phyloP scores from a whole-genome alignment of 208 protist species.

The Balamuthia mandrillaris region DNA sequence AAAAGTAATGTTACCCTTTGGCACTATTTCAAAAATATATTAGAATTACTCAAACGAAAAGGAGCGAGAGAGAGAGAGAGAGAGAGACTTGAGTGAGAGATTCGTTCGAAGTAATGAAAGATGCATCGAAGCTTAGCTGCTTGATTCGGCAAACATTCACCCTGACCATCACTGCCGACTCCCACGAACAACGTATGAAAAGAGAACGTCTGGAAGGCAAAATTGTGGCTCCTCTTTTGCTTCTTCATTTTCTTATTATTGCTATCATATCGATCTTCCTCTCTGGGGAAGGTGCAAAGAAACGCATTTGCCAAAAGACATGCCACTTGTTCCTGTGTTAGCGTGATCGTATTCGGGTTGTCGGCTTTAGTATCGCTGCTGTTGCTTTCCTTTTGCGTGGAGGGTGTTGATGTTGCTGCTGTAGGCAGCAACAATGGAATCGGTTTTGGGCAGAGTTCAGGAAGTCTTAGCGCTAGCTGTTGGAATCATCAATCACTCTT shows the following conservation, averaged over 20 bases:
- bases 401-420: too few species aligned
- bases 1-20: not conserved
- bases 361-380: conserved; percentile 7
- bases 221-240: not conserved
- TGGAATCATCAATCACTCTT: too few species aligned
- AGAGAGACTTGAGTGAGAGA: not conserved
- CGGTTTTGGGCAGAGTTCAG: not conserved
- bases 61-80: not conserved
- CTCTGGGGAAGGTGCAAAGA: conserved; percentile 26
- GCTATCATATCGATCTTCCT: not conserved
- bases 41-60: not conserved
- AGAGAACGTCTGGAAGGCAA: conserved; percentile 1
- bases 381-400: too few species aligned
- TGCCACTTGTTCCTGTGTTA: conserved; percentile 26
- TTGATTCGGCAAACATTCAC: not conserved
- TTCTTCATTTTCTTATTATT: not conserved
- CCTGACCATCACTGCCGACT: not conserved
- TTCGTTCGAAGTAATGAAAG: conserved; percentile 33
- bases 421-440: not conserved
- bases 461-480: not conserved
- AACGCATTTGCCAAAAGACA: conserved; percentile 32
- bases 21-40: not conserved
- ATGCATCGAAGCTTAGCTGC: conserved; percentile 30
- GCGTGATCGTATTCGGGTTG: not conserved
- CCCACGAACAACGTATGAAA: conserved; percentile 26